Conservation (phyloP, 1,284 basidiomycete species). For the Stereum hirsutum region DNA sequence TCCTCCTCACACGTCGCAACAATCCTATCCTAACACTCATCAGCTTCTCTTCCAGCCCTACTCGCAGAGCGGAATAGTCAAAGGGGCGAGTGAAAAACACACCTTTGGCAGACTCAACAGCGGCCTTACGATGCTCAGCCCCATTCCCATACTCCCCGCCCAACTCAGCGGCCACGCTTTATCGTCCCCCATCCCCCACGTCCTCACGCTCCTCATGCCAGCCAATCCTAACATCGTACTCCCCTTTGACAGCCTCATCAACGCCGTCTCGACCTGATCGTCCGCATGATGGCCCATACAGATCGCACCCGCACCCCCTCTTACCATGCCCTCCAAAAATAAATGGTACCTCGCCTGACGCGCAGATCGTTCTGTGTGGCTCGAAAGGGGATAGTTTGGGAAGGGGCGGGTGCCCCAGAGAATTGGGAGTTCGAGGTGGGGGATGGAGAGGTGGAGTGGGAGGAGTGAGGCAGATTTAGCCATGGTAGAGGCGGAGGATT, state of each 20-base stretch:
- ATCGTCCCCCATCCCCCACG: slow-evolving; percentile 67
- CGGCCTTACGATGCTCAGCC: slow-evolving; percentile 59
- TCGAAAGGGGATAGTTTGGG: slow-evolving; percentile 27
- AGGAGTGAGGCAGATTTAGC: slow-evolving; percentile 33
- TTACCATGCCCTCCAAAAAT: slow-evolving; percentile 41
- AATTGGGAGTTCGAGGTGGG: slow-evolving; percentile 36
- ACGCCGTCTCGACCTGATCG: slow-evolving; percentile 70
- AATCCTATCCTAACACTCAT: slow-evolving; percentile 48
- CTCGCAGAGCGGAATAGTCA: not conserved
- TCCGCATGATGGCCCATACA: slow-evolving; percentile 70
- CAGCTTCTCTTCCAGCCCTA: not conserved
- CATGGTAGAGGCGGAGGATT: slow-evolving; percentile 45
- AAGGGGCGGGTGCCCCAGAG: slow-evolving; percentile 48
- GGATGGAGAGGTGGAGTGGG: slow-evolving; percentile 35
- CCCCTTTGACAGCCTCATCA: slow-evolving; percentile 56
- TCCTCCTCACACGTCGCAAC: slow-evolving; percentile 64
- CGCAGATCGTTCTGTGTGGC: slow-evolving; percentile 39
- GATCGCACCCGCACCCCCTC: slow-evolving; percentile 28
- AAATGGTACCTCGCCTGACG: slow-evolving; percentile 49
- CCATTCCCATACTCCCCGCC: slow-evolving; percentile 48
- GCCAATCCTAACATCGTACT: slow-evolving; percentile 45
- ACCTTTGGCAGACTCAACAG: slow-evolving; percentile 63
- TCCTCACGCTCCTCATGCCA: slow-evolving; percentile 54
- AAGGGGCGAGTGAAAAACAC: slow-evolving; percentile 4
- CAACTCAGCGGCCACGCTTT: slow-evolving; percentile 24